These are phyloP conservation scores for Phytomonas sp. DNA, from an alignment of 208 protist genomes.

Conservation along the genomic window DNA sequence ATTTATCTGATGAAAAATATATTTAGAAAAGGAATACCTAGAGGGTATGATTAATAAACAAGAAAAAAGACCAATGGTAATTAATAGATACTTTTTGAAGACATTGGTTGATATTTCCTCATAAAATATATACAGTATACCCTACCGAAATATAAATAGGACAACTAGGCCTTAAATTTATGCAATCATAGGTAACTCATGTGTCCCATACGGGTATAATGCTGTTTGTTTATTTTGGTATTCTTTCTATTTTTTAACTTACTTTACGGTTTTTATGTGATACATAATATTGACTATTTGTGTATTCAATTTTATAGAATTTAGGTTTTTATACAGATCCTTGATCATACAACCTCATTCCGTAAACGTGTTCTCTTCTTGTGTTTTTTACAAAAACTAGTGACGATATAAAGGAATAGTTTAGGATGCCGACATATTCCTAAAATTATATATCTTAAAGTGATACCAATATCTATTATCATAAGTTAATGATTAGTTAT, in stretches of 20 bases:
- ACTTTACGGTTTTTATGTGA: neutral
- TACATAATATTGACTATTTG: neutral
- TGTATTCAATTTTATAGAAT: neutral
- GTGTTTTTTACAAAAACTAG: neutral
- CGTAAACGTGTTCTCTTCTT: neutral
- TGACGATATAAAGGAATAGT: neutral
- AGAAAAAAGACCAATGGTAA: neutral
- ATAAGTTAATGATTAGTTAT: neutral
- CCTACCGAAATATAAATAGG: neutral
- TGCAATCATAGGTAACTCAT: neutral
- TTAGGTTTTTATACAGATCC: neutral
- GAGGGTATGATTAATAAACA: neutral
- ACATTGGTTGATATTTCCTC: neutral
- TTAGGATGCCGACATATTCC: neutral
- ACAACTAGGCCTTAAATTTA: neutral
- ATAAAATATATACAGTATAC: neutral
- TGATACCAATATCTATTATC: neutral
- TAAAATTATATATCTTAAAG: neutral
- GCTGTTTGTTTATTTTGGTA: neutral
- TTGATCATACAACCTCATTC: neutral
- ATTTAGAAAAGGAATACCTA: neutral
- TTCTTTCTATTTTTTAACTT: neutral
- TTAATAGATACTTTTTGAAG: neutral
- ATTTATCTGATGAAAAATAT: neutral
- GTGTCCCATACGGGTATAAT: neutral